Base-by-base conservation (phyloP, 371 early-diverging fungal genomes). In the Rhizopus stolonifer region DNA sequence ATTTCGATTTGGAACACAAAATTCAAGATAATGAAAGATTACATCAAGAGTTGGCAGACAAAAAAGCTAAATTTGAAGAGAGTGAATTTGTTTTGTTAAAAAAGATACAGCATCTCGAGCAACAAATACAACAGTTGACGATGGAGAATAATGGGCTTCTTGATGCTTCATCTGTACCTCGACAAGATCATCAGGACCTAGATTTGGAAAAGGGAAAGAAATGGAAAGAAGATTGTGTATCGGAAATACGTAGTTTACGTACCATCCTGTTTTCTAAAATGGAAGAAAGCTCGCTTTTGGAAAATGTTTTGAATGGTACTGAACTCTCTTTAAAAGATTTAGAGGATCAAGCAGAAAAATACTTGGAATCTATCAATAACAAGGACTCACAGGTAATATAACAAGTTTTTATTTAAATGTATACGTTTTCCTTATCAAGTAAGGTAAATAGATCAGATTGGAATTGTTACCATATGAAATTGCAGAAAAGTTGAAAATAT, bases 11-110 rank as follows among this genome's bases (percentile, higher is more conserved):
- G 24, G 69, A 72, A 22, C 61, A 74, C 34, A 85, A 83, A 44
- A 85, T 85, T 33, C 66, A 81, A 25, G 83, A 83, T 58, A 85
- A 85, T 67, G 86, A 83, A 76, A 74, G 39, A 40, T 13, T 47
- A 2, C 36, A 54, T 17, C 36, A 42, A 25, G 56, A 54, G 34
- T 31, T 58, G 11, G 32, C 32, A 9, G 50, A 63, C 2, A 54
- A 43, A 42, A 45, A 52, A 14, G 31, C 51, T 24, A 55, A 45
- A 43, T 46, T 54, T 62, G 76, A 80, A 21, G 58, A 82, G 11
- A 78, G 76, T 38, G 75, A 76, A 48, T 77, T 80, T 15, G 62
- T 53, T 3, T 63, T 84, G 21, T 69, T 80, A 54, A 53, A 65
- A 33, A 81, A 83, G 49, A 82, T 85, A 6, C 54, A 64, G 18